Conservation (phyloP, 129 eudicot genomes). For the Calendula officinalis region DNA sequence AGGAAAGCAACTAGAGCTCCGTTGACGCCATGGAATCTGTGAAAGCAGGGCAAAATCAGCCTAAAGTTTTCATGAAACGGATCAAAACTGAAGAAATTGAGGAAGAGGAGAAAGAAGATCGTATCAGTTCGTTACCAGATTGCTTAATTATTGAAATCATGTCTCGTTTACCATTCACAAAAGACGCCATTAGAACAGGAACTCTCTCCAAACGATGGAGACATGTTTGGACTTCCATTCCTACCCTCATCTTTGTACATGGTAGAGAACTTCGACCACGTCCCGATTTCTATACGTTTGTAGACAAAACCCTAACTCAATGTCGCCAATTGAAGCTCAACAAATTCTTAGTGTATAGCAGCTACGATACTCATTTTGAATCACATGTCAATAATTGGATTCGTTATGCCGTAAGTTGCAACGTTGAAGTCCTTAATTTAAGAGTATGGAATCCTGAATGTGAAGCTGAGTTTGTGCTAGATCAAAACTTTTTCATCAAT, state of each 20-base stretch:
- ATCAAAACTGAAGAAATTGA: neutral
- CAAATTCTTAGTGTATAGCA: neutral
- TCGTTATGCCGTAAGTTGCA: constrained; percentile 13
- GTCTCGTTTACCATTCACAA: constrained; percentile 25
- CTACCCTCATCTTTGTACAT: neutral
- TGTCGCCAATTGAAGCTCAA: constrained; percentile 17
- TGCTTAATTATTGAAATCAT: constrained; percentile 22
- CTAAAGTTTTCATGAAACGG: constrained; percentile 14
- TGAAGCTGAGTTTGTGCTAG: constrained; percentile 13
- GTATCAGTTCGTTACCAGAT: constrained; percentile 13
- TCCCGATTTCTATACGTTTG: constrained; percentile 14
- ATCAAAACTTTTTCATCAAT: neutral
- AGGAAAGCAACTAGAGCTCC: neutral
- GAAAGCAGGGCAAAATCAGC: constrained; percentile 8
- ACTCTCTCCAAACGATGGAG: constrained; percentile 25
- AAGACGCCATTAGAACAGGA: constrained; percentile 20
- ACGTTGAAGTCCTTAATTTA: constrained; percentile 15
- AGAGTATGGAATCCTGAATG: neutral
- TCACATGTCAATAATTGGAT: constrained; percentile 20
- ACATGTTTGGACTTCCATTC: constrained; percentile 17
- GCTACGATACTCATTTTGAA: constrained; percentile 3
- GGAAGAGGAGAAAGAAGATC: constrained; percentile 18
- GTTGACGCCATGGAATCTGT: constrained; percentile 15
- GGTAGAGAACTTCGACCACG: neutral
- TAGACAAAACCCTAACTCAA: constrained; percentile 30